A percentile compares a stretch with the other conserved stretches of the same genome.
Conservation (phyloP, 192 early-diverging fungal species). For the Coemansia sp. region DNA sequence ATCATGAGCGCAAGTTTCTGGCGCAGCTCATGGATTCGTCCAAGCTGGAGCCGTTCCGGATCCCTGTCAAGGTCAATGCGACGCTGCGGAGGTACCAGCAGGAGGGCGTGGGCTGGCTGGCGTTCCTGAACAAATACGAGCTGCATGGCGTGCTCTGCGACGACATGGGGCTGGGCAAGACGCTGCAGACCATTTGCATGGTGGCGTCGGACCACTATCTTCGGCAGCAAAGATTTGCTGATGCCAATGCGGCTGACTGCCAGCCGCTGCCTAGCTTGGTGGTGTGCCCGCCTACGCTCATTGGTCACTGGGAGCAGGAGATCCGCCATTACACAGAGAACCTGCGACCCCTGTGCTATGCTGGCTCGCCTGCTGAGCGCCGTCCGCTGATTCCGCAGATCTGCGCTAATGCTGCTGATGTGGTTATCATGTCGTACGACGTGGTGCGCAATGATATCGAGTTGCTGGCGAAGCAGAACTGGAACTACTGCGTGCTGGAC, state of each 20-base stretch:
- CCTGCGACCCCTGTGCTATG: slow-evolving; percentile 80
- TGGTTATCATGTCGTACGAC: slow-evolving; percentile 96
- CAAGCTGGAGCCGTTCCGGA: slow-evolving; percentile 79
- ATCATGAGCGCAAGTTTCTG: slow-evolving; percentile 90
- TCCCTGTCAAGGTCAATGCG: slow-evolving; percentile 90
- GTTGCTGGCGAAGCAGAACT: slow-evolving; percentile 63
- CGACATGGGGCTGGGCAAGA: slow-evolving; percentile 99
- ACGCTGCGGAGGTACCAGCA: slow-evolving; percentile 95
- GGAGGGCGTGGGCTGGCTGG: slow-evolving; percentile 98
- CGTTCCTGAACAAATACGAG: slow-evolving; percentile 94
- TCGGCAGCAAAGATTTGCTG: slow-evolving; percentile 59
- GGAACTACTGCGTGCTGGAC: slow-evolving; percentile 96
- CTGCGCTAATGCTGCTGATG: slow-evolving; percentile 56
- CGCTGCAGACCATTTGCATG: slow-evolving; percentile 94
- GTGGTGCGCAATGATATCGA: slow-evolving; percentile 95
- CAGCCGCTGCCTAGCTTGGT: slow-evolving; percentile 82
- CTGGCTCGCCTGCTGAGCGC: slow-evolving; percentile 77
- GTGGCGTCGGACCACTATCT: slow-evolving; percentile 84
- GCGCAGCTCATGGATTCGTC: slow-evolving; percentile 88
- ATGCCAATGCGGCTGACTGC: slow-evolving; percentile 61
- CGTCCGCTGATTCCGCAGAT: slow-evolving; percentile 61
- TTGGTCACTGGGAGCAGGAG: slow-evolving; percentile 96
- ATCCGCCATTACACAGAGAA: slow-evolving; percentile 74
- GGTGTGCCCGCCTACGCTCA: slow-evolving; percentile 93
- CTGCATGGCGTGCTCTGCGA: slow-evolving; percentile 98